Evolutionary conservation across 306 rosid genomes (phyloP).

Genomic region (Vicia villosa): DNA sequence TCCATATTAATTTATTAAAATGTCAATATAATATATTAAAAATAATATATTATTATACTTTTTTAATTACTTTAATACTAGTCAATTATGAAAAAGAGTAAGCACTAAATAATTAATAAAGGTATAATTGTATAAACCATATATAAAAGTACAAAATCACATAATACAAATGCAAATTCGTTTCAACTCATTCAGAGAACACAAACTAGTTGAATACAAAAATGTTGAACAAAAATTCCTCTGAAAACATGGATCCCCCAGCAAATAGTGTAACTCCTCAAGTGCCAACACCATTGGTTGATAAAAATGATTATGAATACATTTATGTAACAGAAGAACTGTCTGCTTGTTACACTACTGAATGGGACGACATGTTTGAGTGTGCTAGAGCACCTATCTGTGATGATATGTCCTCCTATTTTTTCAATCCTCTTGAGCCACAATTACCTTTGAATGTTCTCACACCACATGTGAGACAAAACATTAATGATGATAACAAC

Average conservation of each 20-base stretch:
- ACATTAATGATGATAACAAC: background rate
- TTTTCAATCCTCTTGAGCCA: background rate
- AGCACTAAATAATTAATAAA: too few relatives aligned
- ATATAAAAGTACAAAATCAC: too few relatives aligned
- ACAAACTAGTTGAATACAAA: background rate
- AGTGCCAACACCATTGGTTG: background rate
- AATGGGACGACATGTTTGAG: background rate
- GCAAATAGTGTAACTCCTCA: background rate
- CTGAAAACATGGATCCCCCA: background rate
- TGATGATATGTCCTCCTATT: background rate
- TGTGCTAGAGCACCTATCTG: background rate
- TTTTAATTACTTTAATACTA: too few relatives aligned
- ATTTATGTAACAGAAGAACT: background rate
- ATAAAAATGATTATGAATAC: background rate
- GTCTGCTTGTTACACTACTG: background rate
- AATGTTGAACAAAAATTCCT: background rate
- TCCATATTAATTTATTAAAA: too few relatives aligned
- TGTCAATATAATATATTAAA: too few relatives aligned
- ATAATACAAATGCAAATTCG: too few relatives aligned
- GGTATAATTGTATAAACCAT: too few relatives aligned
- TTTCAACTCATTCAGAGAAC: too few relatives aligned
- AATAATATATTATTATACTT: too few relatives aligned
- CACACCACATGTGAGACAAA: background rate
- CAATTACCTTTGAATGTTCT: background rate
- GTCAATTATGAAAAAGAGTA: too few relatives aligned